Evolutionary conservation across 129 eudicot species (phyloP).

Genomic region (Oenanthe sinensis): DNA sequence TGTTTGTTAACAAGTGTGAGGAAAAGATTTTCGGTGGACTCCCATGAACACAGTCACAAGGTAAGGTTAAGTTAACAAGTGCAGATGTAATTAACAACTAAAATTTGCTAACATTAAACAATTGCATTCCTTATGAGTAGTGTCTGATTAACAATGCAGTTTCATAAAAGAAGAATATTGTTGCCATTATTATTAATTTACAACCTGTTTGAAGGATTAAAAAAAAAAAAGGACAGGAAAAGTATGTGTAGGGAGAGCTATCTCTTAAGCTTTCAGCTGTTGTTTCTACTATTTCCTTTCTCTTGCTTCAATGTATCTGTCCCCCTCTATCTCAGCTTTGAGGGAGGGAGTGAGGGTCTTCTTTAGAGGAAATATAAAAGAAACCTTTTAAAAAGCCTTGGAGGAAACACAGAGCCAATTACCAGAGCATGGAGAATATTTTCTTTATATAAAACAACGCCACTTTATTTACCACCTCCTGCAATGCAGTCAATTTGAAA

Average conservation of each 20-base stretch:
- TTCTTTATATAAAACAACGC: not conserved
- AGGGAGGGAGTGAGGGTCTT: slow-evolving; percentile 21
- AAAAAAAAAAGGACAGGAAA: slow-evolving; percentile 17
- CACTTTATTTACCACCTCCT: slow-evolving; percentile 44
- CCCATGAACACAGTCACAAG: not conserved
- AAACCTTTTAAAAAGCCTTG: slow-evolving; percentile 26
- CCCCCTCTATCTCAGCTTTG: slow-evolving; percentile 21
- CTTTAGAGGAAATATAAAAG: slow-evolving; percentile 18
- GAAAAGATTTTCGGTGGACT: not conserved
- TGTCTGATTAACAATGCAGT: slow-evolving; percentile 8
- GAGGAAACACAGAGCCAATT: slow-evolving; percentile 18
- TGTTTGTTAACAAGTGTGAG: not conserved
- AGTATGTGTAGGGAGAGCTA: slow-evolving; percentile 18
- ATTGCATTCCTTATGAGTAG: not conserved
- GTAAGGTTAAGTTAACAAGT: not conserved
- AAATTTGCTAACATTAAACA: not conserved
- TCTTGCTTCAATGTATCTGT: slow-evolving; percentile 42
- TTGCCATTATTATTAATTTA: slow-evolving; percentile 2
- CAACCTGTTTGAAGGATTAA: slow-evolving; percentile 12
- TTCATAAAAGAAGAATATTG: slow-evolving; percentile 12
- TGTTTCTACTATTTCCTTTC: slow-evolving; percentile 36
- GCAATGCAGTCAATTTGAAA: slow-evolving; percentile 16
- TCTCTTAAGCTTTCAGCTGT: slow-evolving; percentile 31
- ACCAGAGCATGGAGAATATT: slow-evolving; percentile 29
- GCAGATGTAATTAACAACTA: not conserved